Percentiles rank a stretch among this genome's conserved stretches.
These are phyloP conservation scores for Cucumis sativus DNA, from an alignment of 306 rosid genomes.

Conservation along the genomic window DNA sequence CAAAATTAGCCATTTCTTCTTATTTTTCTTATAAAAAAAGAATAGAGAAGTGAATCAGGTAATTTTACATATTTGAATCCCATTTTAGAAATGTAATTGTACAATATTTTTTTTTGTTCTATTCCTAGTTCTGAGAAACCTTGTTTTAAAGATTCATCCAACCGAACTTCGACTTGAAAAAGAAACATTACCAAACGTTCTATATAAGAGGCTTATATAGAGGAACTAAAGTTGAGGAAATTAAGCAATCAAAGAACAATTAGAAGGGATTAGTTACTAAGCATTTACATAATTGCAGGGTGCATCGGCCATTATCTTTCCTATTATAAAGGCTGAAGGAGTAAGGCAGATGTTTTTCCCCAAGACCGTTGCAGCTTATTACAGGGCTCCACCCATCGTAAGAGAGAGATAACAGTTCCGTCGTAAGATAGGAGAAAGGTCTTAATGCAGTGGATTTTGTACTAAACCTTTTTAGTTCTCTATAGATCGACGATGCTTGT, in stretches of 20 bases:
- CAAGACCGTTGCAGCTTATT: constrained; percentile 66
- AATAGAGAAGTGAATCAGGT: no score
- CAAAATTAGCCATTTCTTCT: no score
- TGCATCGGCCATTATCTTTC: constrained; percentile 80
- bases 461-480: not conserved
- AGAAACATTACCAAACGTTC: not conserved
- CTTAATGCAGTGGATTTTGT: not conserved
- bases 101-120: no score
- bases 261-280: no score
- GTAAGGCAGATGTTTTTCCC: constrained; percentile 93
- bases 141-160: no score
- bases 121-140: no score
- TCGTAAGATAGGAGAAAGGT: not conserved
- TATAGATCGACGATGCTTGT: not conserved
- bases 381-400: constrained; percentile 45
- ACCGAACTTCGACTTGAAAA: no score
- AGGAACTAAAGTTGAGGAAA: not conserved
- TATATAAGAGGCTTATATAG: not conserved
- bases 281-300: constrained; percentile 25
- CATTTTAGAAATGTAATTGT: no score
- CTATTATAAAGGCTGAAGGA: constrained; percentile 92
- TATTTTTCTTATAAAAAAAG: no score
- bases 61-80: no score
- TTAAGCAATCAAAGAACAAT: not conserved
- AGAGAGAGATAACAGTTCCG: not conserved